phyloP scores from a whole-genome alignment of 371 early-diverging fungal genomes.

The Apophysomyces ossiformis region DNA sequence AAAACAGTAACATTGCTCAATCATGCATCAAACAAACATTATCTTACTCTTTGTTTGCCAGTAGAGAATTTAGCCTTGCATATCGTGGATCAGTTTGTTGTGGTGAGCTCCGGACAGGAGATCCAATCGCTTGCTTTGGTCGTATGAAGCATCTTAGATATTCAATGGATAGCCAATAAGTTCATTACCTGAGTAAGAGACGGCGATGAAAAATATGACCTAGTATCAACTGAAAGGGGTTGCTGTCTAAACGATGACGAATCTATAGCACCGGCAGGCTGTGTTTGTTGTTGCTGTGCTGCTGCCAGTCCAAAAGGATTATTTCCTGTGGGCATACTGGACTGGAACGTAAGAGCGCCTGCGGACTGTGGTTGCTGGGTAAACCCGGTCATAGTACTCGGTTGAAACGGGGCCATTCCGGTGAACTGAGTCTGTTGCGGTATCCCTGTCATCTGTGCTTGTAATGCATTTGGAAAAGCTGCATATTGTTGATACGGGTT shows the following conservation, averaged over 20 bases:
- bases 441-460: slow-evolving; percentile 1
- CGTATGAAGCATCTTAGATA: neutral
- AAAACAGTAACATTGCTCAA: slow-evolving; percentile 1
- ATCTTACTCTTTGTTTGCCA: slow-evolving; percentile 13
- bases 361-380: slow-evolving; percentile 12
- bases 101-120: neutral
- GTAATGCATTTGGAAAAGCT: neutral
- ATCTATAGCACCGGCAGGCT: neutral
- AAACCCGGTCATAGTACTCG: slow-evolving; percentile 8
- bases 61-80: slow-evolving; percentile 11
- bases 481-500: slow-evolving; percentile 26
- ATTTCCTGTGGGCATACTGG: neutral
- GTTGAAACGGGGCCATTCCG: neutral
- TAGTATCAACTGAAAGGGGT: neutral
- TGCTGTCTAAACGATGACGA: neutral
- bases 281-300: neutral
- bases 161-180: neutral
- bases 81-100: slow-evolving; percentile 7
- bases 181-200: neutral
- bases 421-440: neutral
- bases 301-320: slow-evolving; percentile 11
- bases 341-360: neutral
- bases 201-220: slow-evolving; percentile 2
- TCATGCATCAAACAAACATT: neutral
- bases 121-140: neutral